Base-by-base conservation (phyloP, 2,329 filamentous ascomycete genomes). In the Akanthomyces uredinophilus region DNA sequence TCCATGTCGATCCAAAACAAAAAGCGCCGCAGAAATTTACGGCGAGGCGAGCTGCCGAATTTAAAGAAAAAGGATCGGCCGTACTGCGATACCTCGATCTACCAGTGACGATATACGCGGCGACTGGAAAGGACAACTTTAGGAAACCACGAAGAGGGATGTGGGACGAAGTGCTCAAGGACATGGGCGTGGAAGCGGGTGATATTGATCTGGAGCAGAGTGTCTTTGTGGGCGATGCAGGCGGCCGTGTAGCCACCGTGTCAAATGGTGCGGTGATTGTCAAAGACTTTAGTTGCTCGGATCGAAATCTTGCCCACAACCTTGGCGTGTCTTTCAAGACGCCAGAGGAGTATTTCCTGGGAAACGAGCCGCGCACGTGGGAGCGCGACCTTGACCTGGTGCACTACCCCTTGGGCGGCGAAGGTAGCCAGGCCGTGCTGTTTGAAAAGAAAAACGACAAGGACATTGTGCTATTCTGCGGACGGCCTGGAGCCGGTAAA, bases 211-310 rank as follows among this genome's bases (percentile, higher is more conserved):
- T 90, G 39, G 76, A 83, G 18, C 78, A 80, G 3, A 96, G 91
- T 27, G 80, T 97, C 65, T 97, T 96, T 71, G 87, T 99, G 50
- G 95, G 95, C 50, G 95, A 99, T 77, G 95, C 95, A 7, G 87
- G 83, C 14, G 87, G 87, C 0, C 81, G 87, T 71, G 70, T 78
- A 66, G 79, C 85, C 65, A 64, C 66, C 1, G 57, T 72, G 16
- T 67, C 63, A 4, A 70, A 69, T 47, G 64, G 66, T 3, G 58
- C 68, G 10, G 66, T 70, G 1, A 61, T 68, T 1, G 66, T 74
- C 3, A 86, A 84, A 65, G 86, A 88, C 70, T 88, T 88, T 64
- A 87, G 84, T 69, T 87, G 84, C 67, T 87, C 85, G 10, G 86
- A 88, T 69, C 78, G 91, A 62, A 90, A 97, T 69, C 89, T 98